Evolutionary conservation across 2,329 filamentous ascomycete genomes (phyloP), one percentile per base, ranked within the genome.

Genomic region (Ascochyta viciae-villosae): DNA sequence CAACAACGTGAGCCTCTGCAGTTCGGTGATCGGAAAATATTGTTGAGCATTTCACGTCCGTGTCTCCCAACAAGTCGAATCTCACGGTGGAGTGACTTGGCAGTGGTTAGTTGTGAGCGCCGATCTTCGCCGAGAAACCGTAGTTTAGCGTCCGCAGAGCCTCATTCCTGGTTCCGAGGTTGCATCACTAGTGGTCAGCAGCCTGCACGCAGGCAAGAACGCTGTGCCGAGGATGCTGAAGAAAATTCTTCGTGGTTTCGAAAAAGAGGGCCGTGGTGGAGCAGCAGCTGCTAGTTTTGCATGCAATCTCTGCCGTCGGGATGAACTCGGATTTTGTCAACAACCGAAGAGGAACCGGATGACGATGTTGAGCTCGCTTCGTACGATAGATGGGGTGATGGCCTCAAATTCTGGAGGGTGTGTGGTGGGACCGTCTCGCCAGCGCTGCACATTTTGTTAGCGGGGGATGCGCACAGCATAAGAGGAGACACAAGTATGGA

Each of bases 191-290:
- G 62, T 55, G 64, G 56, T 59, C 60, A 64, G 53, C 57, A 56
- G 39, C 45, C 41, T 49, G 34, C 22, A 19, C 19, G 57, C 53
- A 57, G 50, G 44, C 35, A 48, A 54, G 33, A 40, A 42, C 29
- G 19, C 37, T 35, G 46, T 39, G 50, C 37, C 39, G 50, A 60
- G 57, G 59, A 50, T 45, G 54, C 44, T 58, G 54, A 55, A 33
- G 47, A 60, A 61, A 54, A 57, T 46, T 58, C 57, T 47, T 60
- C 57, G 56, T 61, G 54, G 58, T 57, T 54, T 54, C 51, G 57
- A 60, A 66, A 66, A 65, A 63, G 59, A 59, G 66, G 65, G 58
- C 49, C 65, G 10, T 33, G 35, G 65, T 64, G 65, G 64, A 60
- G 49, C 50, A 34, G 8, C 24, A 15, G 26, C 16, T 56, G 47